phyloP scores from a whole-genome alignment of 345 rosid species.

The Aurinia saxatilis region DNA sequence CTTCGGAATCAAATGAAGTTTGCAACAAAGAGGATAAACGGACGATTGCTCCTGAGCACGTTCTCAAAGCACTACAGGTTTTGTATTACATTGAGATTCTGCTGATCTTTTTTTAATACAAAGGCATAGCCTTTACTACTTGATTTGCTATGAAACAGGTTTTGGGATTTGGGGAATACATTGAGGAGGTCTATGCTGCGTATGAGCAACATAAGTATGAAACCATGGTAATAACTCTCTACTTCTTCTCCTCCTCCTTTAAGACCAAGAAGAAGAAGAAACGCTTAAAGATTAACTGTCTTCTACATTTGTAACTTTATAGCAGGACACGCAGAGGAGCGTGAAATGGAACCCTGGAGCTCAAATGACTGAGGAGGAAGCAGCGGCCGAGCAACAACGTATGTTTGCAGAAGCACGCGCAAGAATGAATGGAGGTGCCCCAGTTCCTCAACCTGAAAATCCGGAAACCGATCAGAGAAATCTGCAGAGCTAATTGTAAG shows the following conservation, averaged over 20 bases:
- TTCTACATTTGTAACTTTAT: conserved; percentile 20
- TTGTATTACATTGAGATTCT: neutral
- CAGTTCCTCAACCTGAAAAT: conserved; percentile 47
- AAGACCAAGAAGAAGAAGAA: neutral
- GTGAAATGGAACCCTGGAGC: conserved; percentile 87
- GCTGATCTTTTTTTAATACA: neutral
- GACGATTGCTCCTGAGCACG: conserved; percentile 98
- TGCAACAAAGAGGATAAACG: conserved; percentile 92
- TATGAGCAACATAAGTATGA: conserved; percentile 95
- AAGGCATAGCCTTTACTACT: neutral
- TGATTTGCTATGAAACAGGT: conserved; percentile 38
- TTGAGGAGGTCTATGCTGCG: conserved; percentile 94
- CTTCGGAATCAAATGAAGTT: conserved; percentile 98
- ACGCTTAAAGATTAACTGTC: neutral
- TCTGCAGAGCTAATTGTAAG: conserved; percentile 50
- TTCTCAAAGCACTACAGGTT: conserved; percentile 92
- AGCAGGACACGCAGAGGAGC: conserved; percentile 90
- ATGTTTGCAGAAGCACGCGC: conserved; percentile 99
- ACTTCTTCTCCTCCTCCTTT: neutral
- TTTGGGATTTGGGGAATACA: conserved; percentile 98
- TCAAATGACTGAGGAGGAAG: conserved; percentile 95
- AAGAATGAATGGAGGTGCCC: conserved; percentile 82
- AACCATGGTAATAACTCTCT: conserved; percentile 60
- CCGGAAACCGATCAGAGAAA: conserved; percentile 51
- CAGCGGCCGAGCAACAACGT: conserved; percentile 96